Conservation (phyloP, 2,329 filamentous ascomycete genomes). For the Lomentospora prolificans region DNA sequence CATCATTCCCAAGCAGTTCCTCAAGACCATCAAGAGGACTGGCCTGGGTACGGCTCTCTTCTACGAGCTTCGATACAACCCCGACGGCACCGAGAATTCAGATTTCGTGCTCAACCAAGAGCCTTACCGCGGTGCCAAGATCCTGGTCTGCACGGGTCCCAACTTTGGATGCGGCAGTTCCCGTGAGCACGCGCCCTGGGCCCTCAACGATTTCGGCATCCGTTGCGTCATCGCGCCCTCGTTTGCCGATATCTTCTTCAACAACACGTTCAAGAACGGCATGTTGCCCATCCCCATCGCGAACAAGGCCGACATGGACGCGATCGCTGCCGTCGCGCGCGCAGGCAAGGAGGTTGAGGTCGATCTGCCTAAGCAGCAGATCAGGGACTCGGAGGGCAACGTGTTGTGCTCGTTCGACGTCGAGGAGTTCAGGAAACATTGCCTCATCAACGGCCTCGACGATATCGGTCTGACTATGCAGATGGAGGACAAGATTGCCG, state of each 20-base stretch:
- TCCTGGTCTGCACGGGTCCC: slow-evolving; percentile 79
- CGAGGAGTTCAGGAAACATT: slow-evolving; percentile 91
- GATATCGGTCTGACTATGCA: slow-evolving; percentile 94
- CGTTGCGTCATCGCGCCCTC: slow-evolving; percentile 85
- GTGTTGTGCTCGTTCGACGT: slow-evolving; percentile 74
- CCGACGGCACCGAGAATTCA: slow-evolving; percentile 63
- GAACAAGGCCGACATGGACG: slow-evolving; percentile 55
- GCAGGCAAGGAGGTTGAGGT: slow-evolving; percentile 80
- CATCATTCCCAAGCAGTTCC: slow-evolving; percentile 98
- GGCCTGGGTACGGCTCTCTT: slow-evolving; percentile 85
- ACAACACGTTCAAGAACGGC: slow-evolving; percentile 99
- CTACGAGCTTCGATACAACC: slow-evolving; percentile 69
- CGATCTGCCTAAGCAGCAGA: slow-evolving; percentile 74
- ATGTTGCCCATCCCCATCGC: slow-evolving; percentile 81
- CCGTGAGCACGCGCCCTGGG: slow-evolving; percentile 95
- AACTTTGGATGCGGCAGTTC: slow-evolving; percentile 95
- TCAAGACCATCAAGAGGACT: slow-evolving; percentile 98
- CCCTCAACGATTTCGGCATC: slow-evolving; percentile 92
- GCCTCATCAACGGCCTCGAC: slow-evolving; percentile 83
- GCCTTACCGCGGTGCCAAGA: slow-evolving; percentile 75
- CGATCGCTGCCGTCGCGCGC: slow-evolving; percentile 65
- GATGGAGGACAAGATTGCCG: slow-evolving; percentile 76
- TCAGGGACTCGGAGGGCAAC: slow-evolving; percentile 66
- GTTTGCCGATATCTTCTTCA: slow-evolving; percentile 77
- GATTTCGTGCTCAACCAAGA: slow-evolving; percentile 86